Conservation (phyloP, 495 filamentous ascomycete genomes). For the Xylaria sp. region DNA sequence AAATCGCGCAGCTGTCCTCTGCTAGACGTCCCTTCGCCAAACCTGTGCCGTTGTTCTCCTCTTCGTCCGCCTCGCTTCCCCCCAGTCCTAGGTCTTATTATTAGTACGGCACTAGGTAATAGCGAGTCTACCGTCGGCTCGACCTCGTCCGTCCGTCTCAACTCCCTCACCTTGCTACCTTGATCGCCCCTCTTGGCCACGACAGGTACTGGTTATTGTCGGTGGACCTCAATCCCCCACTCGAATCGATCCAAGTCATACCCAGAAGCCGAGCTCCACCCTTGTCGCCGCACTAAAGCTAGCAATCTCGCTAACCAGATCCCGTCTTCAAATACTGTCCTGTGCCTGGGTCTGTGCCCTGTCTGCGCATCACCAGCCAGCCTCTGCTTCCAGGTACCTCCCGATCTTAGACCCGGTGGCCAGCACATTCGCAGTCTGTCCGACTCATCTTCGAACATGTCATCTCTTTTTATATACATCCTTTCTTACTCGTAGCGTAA, state of each 20-base stretch:
- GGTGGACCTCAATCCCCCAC: conserved; percentile 25
- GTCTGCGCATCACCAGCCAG: neutral
- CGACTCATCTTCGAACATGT: conserved; percentile 24
- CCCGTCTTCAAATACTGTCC: conserved; percentile 13
- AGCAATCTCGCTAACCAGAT: conserved; percentile 23
- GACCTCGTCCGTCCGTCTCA: neutral
- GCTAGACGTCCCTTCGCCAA: neutral
- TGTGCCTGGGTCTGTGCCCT: conserved; percentile 10
- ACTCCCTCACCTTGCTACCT: neutral
- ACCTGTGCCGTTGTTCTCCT: neutral
- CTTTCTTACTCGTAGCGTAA: conserved; percentile 11
- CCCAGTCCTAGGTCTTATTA: neutral
- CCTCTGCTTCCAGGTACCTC: neutral
- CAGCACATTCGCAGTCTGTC: neutral
- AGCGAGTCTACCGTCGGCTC: neutral
- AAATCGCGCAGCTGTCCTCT: conserved; percentile 16
- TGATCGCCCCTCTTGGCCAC: neutral
- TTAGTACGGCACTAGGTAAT: conserved; percentile 8
- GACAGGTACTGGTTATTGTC: neutral
- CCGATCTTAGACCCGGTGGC: neutral
- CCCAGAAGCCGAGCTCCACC: conserved; percentile 16
- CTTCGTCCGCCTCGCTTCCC: conserved; percentile 13
- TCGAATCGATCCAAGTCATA: conserved; percentile 17
- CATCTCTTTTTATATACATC: neutral
- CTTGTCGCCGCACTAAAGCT: conserved; percentile 23